Percentiles rank a stretch among this genome's conserved stretches.
phyloP scores from a whole-genome alignment of 2,329 filamentous ascomycete genomes.

The Aspergillus cejpii region DNA sequence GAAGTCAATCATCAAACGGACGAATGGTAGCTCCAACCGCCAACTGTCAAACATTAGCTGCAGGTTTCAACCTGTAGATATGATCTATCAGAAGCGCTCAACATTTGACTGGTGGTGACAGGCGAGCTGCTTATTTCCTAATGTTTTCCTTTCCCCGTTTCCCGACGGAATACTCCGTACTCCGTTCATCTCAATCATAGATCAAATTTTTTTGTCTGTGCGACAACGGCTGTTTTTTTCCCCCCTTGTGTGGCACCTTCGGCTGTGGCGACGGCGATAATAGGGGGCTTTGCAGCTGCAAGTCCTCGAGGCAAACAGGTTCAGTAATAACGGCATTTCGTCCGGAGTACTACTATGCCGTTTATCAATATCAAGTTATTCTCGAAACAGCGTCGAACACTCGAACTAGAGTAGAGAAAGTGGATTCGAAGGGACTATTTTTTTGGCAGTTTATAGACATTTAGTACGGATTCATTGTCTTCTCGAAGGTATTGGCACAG shows the following conservation, averaged over 20 bases:
- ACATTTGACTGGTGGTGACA: too few relatives aligned
- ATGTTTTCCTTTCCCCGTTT: neutral
- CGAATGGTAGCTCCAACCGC: neutral
- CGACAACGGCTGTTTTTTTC: slow-evolving; percentile 22
- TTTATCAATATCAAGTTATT: too few relatives aligned
- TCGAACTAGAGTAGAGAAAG: too few relatives aligned
- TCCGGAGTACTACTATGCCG: too few relatives aligned
- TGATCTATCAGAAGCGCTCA: neutral
- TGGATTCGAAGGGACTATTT: neutral
- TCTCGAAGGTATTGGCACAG: slow-evolving; percentile 7
- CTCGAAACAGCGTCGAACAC: neutral
- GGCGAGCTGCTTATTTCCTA: neutral
- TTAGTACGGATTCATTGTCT: slow-evolving; percentile 3
- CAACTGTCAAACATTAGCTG: neutral
- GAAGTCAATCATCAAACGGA: neutral
- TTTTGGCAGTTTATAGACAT: neutral
- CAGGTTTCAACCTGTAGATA: neutral
- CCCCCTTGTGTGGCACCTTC: slow-evolving; percentile 4
- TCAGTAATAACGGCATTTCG: too few relatives aligned
- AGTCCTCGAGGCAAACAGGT: neutral
- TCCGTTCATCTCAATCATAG: too few relatives aligned
- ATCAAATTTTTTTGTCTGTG: slow-evolving; percentile 19
- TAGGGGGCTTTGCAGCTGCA: neutral
- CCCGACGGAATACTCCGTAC: too few relatives aligned
- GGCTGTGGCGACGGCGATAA: slow-evolving; percentile 5